Conservation (phyloP, 805 yeast genomes). For the Metschnikowia dekortorum region DNA sequence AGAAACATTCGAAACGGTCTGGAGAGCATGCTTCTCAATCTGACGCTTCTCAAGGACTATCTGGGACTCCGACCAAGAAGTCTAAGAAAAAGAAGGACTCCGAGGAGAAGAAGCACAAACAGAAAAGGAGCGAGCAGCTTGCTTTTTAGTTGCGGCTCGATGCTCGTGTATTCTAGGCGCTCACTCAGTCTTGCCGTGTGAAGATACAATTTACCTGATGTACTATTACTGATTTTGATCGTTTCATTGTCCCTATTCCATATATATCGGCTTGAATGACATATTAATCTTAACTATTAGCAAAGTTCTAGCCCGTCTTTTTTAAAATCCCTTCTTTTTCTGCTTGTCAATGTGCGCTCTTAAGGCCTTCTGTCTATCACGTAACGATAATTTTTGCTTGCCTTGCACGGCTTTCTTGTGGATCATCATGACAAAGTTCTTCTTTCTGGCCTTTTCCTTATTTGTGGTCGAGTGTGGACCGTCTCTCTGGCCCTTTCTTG, state of each 20-base stretch:
- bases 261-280: slow-evolving; percentile 5
- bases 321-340: slow-evolving; percentile 76
- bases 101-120: slow-evolving; percentile 12
- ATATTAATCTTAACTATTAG: not conserved
- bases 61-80: slow-evolving; percentile 13
- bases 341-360: slow-evolving; percentile 86
- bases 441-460: slow-evolving; percentile 93
- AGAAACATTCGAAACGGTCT: slow-evolving; percentile 10
- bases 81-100: slow-evolving; percentile 17
- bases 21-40: not conserved
- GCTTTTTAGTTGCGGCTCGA: not conserved
- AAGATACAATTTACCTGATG: slow-evolving; percentile 13
- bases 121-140: slow-evolving; percentile 15
- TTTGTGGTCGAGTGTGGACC: slow-evolving; percentile 87
- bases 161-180: slow-evolving; percentile 2
- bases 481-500: slow-evolving; percentile 75
- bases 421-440: slow-evolving; percentile 98
- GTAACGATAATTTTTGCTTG: slow-evolving; percentile 80
- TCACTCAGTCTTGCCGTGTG: slow-evolving; percentile 3
- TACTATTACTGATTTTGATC: slow-evolving; percentile 5
- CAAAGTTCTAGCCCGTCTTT: not conserved
- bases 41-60: not conserved
- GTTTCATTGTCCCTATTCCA: slow-evolving; percentile 5
- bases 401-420: slow-evolving; percentile 95
- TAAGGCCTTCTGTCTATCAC: slow-evolving; percentile 85